Base-by-base conservation (phyloP, 345 rosid species). In the Lepidium didymum region DNA sequence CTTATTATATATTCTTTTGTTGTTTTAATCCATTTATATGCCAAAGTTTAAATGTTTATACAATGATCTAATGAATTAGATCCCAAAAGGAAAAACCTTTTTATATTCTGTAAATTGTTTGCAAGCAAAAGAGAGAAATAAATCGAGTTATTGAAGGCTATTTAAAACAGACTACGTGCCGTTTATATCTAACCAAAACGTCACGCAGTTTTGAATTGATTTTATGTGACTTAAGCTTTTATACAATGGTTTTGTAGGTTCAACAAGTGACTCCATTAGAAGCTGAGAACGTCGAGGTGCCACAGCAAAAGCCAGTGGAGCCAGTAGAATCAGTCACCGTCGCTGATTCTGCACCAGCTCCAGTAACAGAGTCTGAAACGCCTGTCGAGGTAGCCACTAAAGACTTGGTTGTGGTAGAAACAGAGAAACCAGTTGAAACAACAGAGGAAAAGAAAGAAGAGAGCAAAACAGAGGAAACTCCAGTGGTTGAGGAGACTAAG, bases 201-300 rank as follows among this genome's bases (percentile, higher is more conserved):
- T 3, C 16, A 3, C 1, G 19, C 21, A 35, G 73, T 74, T 44
- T 60, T 35, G 19, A 43, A 27, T 27, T 67, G 42, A 44, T 47
- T 15, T 15, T 55, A 55, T 40, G 36, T 43, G 50, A 21, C 7
- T 1, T 13, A 6, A 64, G 18, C 1, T 18, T 64, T 45, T 7
- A 35, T 47, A 47, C 37, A 61, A 62, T 68, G 47, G 11, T 41
- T 56, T 62, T 68, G 61, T 40, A 75, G 78, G 75, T 75, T 75
- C 66, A 69, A 56, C 74, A 75, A 68, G 70, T 63, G 70, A 75
- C 61, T 47, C 74, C 64, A 68, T 54, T 2, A 56, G 41, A 61
- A 55, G 46, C 75, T 40, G 78, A 75, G 60, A 69, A 40, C 58
- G 56, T 67, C 6, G 78, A 68, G 46, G 69, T 75, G 34, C 14